A percentile compares a stretch with the other conserved stretches of the same genome.
phyloP scores from a whole-genome alignment of 345 rosid species.

The Fremontodendron californicum region DNA sequence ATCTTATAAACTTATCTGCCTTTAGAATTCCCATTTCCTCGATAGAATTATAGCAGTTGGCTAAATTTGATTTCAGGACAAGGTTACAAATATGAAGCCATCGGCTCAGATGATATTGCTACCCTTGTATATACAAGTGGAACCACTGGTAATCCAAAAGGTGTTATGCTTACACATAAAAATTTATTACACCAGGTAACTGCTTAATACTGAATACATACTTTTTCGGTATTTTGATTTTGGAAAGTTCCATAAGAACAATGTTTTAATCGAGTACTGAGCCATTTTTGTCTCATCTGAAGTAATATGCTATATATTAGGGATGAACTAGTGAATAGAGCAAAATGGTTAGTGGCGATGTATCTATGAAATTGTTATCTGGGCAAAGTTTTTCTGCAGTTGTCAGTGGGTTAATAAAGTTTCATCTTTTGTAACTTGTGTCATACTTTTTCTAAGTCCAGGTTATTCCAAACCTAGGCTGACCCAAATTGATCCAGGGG shows the following conservation, averaged over 20 bases:
- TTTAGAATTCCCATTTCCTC: background rate
- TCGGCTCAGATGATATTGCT: slow-evolving; percentile 70
- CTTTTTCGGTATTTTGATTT: slow-evolving; percentile 6
- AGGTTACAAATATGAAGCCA: slow-evolving; percentile 44
- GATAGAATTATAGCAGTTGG: background rate
- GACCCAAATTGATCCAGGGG: background rate
- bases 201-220: slow-evolving; percentile 20
- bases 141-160: slow-evolving; percentile 95
- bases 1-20: no score
- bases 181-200: slow-evolving; percentile 88
- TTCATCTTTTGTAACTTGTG: background rate
- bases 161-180: slow-evolving; percentile 92
- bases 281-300: background rate
- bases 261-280: background rate
- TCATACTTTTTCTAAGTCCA: background rate
- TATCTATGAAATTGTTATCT: background rate
- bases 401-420: background rate
- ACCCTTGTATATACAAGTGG: slow-evolving; percentile 91
- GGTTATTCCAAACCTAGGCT: background rate
- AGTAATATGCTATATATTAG: background rate
- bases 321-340: background rate
- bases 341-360: background rate
- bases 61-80: slow-evolving; percentile 45
- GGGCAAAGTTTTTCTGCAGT: background rate
- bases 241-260: background rate